Conservation (phyloP, 176 grass and related monocot genomes). For the Paspalum vaginatum region DNA sequence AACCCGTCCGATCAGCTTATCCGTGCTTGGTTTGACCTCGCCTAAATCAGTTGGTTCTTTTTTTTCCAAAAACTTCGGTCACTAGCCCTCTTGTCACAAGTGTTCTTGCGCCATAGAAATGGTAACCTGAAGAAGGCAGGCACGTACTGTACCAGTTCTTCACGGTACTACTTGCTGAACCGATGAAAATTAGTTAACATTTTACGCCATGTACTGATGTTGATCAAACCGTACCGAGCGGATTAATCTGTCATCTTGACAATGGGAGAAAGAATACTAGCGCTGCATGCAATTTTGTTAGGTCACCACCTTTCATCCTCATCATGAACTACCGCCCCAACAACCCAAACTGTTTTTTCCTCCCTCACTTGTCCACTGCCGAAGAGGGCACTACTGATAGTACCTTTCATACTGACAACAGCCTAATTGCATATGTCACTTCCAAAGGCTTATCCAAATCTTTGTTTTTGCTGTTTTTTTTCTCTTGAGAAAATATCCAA, state of each 20-base stretch:
- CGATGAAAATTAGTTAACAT: not conserved
- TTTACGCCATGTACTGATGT: not conserved
- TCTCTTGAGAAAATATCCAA: not conserved
- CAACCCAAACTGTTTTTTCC: not conserved
- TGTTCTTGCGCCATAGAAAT: not conserved
- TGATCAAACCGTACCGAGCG: not conserved
- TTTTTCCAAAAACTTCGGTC: not conserved
- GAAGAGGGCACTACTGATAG: not conserved
- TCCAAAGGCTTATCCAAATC: constrained; percentile 27
- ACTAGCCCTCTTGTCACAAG: too few relatives aligned
- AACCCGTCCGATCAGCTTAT: not conserved
- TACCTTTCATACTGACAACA: constrained; percentile 16
- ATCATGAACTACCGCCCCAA: not conserved
- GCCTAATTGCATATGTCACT: constrained; percentile 28
- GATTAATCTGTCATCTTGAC: not conserved
- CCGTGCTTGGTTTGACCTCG: constrained; percentile 6
- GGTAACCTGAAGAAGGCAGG: not conserved
- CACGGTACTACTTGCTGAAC: not conserved
- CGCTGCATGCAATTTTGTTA: not conserved
- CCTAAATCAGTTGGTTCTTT: not conserved
- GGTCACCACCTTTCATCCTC: constrained; percentile 11
- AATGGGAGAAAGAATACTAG: not conserved
- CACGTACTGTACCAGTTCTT: not conserved
- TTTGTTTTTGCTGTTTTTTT: not conserved
- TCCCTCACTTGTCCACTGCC: not conserved